These are phyloP conservation scores for Citrullus colocynthis DNA, from an alignment of 306 rosid species.

Conservation along the genomic window DNA sequence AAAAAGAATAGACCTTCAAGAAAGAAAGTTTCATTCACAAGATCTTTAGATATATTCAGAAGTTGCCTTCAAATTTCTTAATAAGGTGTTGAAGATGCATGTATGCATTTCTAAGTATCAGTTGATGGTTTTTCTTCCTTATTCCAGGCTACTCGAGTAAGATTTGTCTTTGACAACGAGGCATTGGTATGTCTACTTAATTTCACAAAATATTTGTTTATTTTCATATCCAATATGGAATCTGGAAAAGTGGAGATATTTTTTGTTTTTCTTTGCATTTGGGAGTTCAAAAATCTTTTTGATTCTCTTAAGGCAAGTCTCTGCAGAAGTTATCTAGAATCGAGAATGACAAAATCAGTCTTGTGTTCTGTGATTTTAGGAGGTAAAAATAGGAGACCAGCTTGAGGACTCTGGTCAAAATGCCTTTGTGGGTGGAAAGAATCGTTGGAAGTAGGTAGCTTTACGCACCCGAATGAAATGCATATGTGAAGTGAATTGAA, in stretches of 20 bases:
- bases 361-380: constrained; percentile 30
- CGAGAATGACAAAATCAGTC: background rate
- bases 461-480: background rate
- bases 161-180: constrained; percentile 71
- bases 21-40: background rate
- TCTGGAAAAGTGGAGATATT: background rate
- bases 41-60: background rate
- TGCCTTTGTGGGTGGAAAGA: constrained; percentile 84
- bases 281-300: background rate
- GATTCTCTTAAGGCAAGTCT: background rate
- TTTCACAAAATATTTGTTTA: constrained; percentile 6
- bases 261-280: background rate
- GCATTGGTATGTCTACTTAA: constrained; percentile 63
- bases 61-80: background rate
- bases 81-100: background rate
- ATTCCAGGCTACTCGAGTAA: constrained; percentile 74
- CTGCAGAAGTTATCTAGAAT: background rate
- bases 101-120: background rate
- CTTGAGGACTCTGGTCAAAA: constrained; percentile 87
- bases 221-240: background rate
- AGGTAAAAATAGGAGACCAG: constrained; percentile 77
- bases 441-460: constrained; percentile 83
- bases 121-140: constrained; percentile 12
- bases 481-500: background rate
- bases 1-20: background rate